Conservation (phyloP, 257 asterid species). For the Primulina huaijiensis region DNA sequence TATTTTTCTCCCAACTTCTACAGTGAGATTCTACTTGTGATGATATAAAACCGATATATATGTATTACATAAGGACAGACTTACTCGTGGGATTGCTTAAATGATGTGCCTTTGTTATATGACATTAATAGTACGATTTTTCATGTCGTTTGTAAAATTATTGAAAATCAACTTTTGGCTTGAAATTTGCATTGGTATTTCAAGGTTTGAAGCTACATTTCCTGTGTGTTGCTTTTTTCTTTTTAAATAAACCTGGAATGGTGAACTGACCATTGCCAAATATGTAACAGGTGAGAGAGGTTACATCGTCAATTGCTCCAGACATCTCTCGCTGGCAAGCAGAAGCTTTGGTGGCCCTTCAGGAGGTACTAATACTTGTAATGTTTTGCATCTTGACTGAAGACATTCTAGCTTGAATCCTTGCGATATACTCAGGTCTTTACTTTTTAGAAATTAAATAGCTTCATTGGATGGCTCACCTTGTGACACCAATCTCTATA, state of each 20-base stretch:
- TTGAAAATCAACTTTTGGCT: constrained; percentile 1
- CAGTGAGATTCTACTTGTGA: constrained; percentile 5
- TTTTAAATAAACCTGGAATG: constrained; percentile 8
- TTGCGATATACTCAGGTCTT: neutral
- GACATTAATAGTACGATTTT: neutral
- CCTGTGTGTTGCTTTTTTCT: constrained; percentile 3
- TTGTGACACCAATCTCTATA: constrained; percentile 10
- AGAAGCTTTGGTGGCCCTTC: constrained; percentile 81
- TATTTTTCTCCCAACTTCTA: neutral
- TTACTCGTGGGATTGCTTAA: neutral
- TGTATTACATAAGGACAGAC: neutral
- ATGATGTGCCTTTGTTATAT: neutral
- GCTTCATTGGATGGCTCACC: constrained; percentile 11
- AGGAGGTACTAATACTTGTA: constrained; percentile 62
- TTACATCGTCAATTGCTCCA: constrained; percentile 46
- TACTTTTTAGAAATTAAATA: constrained; percentile 16
- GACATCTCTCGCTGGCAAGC: constrained; percentile 76
- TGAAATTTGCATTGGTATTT: constrained; percentile 2
- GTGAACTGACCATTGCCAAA: constrained; percentile 14
- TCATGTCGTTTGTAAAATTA: neutral
- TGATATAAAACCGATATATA: neutral
- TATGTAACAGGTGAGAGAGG: constrained; percentile 69
- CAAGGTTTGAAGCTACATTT: constrained; percentile 13
- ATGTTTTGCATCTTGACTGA: constrained; percentile 20
- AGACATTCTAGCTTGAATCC: constrained; percentile 16